Evolutionary conservation across 2,329 filamentous ascomycete genomes (phyloP), one percentile per base, ranked within the genome.

Genomic region (Rhynchosporium agropyri): DNA sequence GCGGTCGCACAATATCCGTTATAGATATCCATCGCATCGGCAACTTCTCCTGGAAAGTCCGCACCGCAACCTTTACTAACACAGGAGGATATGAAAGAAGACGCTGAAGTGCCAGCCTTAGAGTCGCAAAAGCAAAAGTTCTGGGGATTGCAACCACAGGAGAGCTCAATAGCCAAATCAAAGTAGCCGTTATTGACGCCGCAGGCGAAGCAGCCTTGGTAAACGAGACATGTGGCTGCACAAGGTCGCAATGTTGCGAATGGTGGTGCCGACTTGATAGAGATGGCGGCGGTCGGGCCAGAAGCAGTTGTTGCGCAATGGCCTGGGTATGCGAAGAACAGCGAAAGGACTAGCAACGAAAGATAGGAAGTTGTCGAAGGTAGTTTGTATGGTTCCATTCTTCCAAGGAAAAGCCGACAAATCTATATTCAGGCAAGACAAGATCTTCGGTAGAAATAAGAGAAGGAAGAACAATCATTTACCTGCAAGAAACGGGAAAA

Each of bases 221-320:
- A 45, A 7, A 54, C 40, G 12, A 61, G 40, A 38, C 58, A 61
- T 2, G 9, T n/a, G 0, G 26, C 28, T 8, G 58, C 58, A 13
- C 58, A 61, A 28, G 58, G 49, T n/a, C 33, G 38, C 49, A 61
- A 48, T 15, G 58, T 61, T 33, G 58, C 58, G 26, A 28, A 61
- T 9, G 40, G 20, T 20, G 48, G 48, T 20, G 40, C 29, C 1
- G 58, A 26, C 12, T 26, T 15, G 29, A 61, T 40, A 13, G 48
- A 54, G n/a, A 54, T 29, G 26, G 31, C 29, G 13, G 58, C 58
- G 13, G 50, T 55, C 12, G 58, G 58, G 26, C 58, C 48, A 9
- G 15, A 9, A n/a, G 45, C 31, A 9, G 10, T 26, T 31, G 48
- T 60, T 60, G 57, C 36, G 20, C 46, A 38, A 29, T 38, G 40